Conservation (phyloP, 2,329 filamentous ascomycete genomes). For the Calonectria naviculata region DNA sequence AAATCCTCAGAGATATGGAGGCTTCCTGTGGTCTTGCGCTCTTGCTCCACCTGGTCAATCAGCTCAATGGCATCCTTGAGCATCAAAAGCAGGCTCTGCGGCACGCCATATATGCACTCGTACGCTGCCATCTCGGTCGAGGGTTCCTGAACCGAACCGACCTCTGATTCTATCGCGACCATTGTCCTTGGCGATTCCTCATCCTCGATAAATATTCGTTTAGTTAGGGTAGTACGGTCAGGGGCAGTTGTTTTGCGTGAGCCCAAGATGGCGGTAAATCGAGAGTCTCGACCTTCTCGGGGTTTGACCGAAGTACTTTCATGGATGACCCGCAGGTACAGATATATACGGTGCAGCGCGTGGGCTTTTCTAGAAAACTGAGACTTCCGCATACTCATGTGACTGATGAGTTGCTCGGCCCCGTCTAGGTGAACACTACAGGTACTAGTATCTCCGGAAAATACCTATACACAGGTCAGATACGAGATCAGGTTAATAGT, state of each 20-base stretch:
- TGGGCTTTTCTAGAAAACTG: conserved; percentile 28
- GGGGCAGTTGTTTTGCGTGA: background rate
- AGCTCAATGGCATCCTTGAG: conserved; percentile 20
- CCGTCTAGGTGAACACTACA: conserved; percentile 37
- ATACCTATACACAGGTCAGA: conserved; percentile 26
- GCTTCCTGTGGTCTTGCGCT: conserved; percentile 1
- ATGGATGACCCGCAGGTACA: conserved; percentile 37
- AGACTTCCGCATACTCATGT: conserved; percentile 28
- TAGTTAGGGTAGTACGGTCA: background rate
- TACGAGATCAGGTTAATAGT: too few relatives aligned
- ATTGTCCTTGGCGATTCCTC: background rate
- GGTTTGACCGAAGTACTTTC: conserved; percentile 33
- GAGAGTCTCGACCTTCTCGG: background rate
- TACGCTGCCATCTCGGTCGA: conserved; percentile 16
- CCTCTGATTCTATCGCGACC: background rate
- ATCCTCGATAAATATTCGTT: background rate
- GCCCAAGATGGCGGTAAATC: conserved; percentile 7
- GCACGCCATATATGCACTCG: conserved; percentile 26
- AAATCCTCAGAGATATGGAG: background rate
- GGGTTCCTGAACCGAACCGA: background rate
- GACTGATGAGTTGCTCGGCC: conserved; percentile 30
- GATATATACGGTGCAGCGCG: conserved; percentile 37
- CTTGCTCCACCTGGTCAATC: conserved; percentile 16
- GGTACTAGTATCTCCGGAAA: conserved; percentile 39
- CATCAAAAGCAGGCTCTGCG: conserved; percentile 6